Base-by-base conservation (phyloP, 1,139 yeast genomes). In the Suhomyces panamericanus region DNA sequence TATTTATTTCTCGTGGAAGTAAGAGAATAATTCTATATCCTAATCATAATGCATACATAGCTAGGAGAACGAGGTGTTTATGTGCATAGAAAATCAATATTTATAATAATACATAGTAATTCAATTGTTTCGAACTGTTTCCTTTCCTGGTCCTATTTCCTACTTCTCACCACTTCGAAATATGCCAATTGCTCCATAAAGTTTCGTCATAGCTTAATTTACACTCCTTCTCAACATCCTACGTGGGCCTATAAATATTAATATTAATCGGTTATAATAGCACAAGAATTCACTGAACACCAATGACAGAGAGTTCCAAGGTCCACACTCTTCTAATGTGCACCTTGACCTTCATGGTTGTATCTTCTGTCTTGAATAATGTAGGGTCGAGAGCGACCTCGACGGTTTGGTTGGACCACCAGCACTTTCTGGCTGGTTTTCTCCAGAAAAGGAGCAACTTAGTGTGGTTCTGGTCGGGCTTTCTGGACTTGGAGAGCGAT, bases 371-470 rank as follows among this genome's bases (percentile, higher is more conserved):
- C 15, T 52, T 47, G 40, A 80, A 65, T 8, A 64, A 50, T 11
- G 55, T 53, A 13, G 50, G 51, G 14, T 56, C 62, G 9, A 86
- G 70, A 30, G 74, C 75, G 28, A 89, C 70, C 6, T 76, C 78
- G 16, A 82, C 70, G 38, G 74, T 69, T 38, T 81, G 81, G 57
- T 85, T 86, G 11, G 87, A 85, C 99, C 99, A 95, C 99, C 99
- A 95, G 67, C 99, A 95, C 63, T 95, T 95, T 59, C 99, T 78
- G 1, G 99, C 99, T 0, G 99, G 99, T 61, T 93, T 93, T 51
- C 96, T 78, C 99, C 99, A 95, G 62, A 95, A 95, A 47, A 95
- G 72, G 32, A 95, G 74, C 44, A 95, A 75, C 62, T 95, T 93
- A 30, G 93, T 87, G 44, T 73, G 75, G 53, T 64, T 69, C 34